Base-by-base conservation (phyloP, 192 early-diverging fungal species). In the Linnemannia elongata region DNA sequence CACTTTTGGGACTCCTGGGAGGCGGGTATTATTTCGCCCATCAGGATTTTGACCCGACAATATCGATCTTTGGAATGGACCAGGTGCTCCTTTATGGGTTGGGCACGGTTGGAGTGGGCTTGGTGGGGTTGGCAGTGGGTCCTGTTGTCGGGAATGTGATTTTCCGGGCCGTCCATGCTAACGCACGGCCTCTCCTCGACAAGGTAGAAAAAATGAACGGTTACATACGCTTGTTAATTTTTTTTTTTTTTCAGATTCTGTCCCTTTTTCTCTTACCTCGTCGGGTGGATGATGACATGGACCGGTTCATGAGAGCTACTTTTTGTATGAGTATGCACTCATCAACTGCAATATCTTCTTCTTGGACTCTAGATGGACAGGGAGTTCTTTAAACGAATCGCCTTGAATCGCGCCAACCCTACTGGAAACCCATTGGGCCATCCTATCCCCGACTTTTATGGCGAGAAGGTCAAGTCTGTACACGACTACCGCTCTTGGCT, bases 381-480 rank as follows among this genome's bases (percentile, higher is more conserved):
- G 88, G 91, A 90, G 75, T 95, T 96, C 78, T 93, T 92, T 76
- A 88, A 92, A 30, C 94, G 94, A 44, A 89, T 96, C 35, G 89
- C 87, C 70, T 89, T 88, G 36, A 94, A 96, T 82, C 84, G 95
- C 15, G 94, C 94, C 7, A 93, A 95, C 57, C 93, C 95, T 18
- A 84, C 88, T 42, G 86, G 93, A 41, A 92, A 94, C 76, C 95
- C 94, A 13, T 88, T 94, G 12, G 90, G 92, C 72, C 95, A 95
- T 81, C 94, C 94, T 72, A 90, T 97, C 70, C 97, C 97, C 10
- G 97, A 98, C 89, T 98, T 94, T 88, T 97, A 98, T 76, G 97
- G 96, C 52, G 97, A 98, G 76, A 97, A 96, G 82, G 96, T 98
- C 88, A 93, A 93, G 66, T 95, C 94, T 66, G 92, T 98, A 22